Evolutionary conservation across 2,329 filamentous ascomycete species (phyloP).

Genomic region (Scedosporium aurantiacum): DNA sequence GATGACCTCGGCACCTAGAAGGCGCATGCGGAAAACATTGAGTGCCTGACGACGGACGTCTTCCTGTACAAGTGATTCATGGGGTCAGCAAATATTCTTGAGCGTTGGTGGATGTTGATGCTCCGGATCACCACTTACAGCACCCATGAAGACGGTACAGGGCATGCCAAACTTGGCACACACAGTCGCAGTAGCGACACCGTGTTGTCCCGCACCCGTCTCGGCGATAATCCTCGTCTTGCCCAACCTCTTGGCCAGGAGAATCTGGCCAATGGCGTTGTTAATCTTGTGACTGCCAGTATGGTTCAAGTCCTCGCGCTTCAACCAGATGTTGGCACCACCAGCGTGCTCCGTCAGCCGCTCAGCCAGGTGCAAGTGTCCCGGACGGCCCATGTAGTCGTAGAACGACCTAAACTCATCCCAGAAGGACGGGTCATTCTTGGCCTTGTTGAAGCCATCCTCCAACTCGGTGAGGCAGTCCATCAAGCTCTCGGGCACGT

Average conservation of each 20-base stretch:
- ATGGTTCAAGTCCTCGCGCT: conserved; percentile 95
- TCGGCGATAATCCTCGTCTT: conserved; percentile 98
- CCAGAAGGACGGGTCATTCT: conserved; percentile 87
- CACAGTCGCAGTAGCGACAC: conserved; percentile 92
- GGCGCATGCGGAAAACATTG: conserved; percentile 97
- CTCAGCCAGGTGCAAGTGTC: conserved; percentile 80
- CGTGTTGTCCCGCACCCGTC: conserved; percentile 94
- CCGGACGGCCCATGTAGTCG: conserved; percentile 91
- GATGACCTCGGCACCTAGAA: conserved; percentile 85
- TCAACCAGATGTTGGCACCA: conserved; percentile 93
- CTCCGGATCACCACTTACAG: conserved; percentile 26
- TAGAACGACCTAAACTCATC: conserved; percentile 94
- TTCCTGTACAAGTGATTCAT: conserved; percentile 28
- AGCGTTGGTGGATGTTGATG: too few relatives aligned
- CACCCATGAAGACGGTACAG: conserved; percentile 97
- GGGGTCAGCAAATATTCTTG: too few relatives aligned
- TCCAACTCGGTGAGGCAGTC: conserved; percentile 89
- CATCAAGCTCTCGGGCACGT: conserved; percentile 96
- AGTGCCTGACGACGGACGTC: conserved; percentile 92
- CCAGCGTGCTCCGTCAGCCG: conserved; percentile 80
- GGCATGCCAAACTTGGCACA: conserved; percentile 98
- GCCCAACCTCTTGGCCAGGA: conserved; percentile 73
- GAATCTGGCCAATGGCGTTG: conserved; percentile 87
- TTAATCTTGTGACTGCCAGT: conserved; percentile 99
- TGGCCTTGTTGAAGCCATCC: conserved; percentile 77